Evolutionary conservation across 768 basidiomycete species (phyloP).

Genomic region (Termitomyces sp.): DNA sequence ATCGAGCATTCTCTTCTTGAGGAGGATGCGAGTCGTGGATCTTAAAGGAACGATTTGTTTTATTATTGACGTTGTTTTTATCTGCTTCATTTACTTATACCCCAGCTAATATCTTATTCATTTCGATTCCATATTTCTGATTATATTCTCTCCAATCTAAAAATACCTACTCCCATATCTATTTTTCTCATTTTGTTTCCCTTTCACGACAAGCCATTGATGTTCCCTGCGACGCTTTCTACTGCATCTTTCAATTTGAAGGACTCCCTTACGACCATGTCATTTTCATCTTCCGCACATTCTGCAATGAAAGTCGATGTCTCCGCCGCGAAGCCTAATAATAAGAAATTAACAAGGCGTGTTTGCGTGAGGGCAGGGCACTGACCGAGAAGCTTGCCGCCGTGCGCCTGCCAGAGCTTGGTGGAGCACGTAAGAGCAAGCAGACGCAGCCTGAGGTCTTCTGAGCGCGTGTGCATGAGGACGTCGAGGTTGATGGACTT

Average conservation of each 20-base stretch:
- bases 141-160: background rate
- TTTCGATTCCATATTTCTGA: background rate
- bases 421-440: conserved; percentile 66
- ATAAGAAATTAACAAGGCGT: background rate
- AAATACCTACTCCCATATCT: conserved; percentile 7
- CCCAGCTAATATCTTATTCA: background rate
- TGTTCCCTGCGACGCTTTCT: conserved; percentile 67
- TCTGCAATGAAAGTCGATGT: conserved; percentile 86
- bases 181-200: conserved; percentile 13
- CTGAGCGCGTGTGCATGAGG: conserved; percentile 87
- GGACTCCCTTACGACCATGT: conserved; percentile 70
- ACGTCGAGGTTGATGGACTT: conserved; percentile 81
- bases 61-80: background rate
- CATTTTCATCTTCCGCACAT: conserved; percentile 85
- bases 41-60: conserved; percentile 9
- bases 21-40: conserved; percentile 19
- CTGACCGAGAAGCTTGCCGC: conserved; percentile 71
- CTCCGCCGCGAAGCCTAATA: conserved; percentile 70
- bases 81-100: conserved; percentile 6
- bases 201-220: conserved; percentile 38
- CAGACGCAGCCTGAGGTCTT: conserved; percentile 66
- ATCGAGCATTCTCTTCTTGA: conserved; percentile 50
- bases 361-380: conserved; percentile 3
- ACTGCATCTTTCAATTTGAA: conserved; percentile 67
- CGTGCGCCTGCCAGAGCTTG: conserved; percentile 73